phyloP scores from a whole-genome alignment of 2,329 filamentous ascomycete genomes.

The Aulographum hederae region DNA sequence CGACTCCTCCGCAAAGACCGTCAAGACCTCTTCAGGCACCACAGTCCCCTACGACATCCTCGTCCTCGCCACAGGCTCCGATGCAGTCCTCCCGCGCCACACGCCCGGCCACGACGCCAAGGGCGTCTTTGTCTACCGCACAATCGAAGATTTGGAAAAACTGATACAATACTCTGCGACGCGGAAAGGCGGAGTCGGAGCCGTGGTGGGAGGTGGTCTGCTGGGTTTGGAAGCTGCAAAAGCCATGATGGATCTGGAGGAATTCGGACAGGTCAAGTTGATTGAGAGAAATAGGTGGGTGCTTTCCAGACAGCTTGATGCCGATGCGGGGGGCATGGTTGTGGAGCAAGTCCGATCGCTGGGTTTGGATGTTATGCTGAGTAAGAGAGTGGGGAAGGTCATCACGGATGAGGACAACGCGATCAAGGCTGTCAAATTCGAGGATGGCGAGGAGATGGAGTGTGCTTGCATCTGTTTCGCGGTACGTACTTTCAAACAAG shows the following conservation, averaged over 20 bases:
- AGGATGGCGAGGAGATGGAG: constrained; percentile 59
- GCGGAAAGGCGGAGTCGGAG: constrained; percentile 49
- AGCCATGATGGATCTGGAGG: constrained; percentile 72
- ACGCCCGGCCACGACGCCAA: constrained; percentile 63
- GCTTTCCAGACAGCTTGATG: constrained; percentile 63
- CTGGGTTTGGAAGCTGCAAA: constrained; percentile 80
- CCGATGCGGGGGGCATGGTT: constrained; percentile 64
- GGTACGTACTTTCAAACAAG: constrained; percentile 18
- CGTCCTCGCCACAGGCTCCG: constrained; percentile 71
- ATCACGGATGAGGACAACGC: constrained; percentile 47
- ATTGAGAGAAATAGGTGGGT: constrained; percentile 76
- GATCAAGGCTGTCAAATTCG: constrained; percentile 58
- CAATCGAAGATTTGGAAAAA: constrained; percentile 60
- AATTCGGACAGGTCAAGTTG: constrained; percentile 55
- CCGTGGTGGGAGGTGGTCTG: constrained; percentile 69
- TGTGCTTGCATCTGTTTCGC: constrained; percentile 79
- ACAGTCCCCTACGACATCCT: constrained; percentile 60
- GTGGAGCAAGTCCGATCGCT: constrained; percentile 63
- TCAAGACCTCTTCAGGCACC: constrained; percentile 53
- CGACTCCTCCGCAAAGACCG: constrained; percentile 41
- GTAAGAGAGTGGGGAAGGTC: constrained; percentile 56
- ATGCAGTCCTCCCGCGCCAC: constrained; percentile 54
- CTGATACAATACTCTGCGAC: constrained; percentile 56
- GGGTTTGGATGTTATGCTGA: constrained; percentile 63
- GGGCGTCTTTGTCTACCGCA: constrained; percentile 80